These are phyloP conservation scores for Marchantia polymorpha DNA, from an alignment of 225 moss, liverwort and hornwort genomes.

Conservation along the genomic window DNA sequence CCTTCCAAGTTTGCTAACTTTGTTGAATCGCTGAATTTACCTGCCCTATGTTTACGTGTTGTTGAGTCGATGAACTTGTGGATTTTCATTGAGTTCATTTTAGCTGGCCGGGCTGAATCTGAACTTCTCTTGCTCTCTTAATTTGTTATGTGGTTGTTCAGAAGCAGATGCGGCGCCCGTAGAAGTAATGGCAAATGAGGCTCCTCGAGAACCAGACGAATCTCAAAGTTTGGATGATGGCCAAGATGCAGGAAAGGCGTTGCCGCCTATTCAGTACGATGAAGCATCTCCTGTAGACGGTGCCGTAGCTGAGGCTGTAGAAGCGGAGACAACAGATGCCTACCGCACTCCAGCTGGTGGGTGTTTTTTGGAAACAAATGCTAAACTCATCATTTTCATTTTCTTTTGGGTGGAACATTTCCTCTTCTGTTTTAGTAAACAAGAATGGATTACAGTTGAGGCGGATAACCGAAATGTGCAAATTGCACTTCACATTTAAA, in stretches of 20 bases:
- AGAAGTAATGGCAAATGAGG: conserved; percentile 5
- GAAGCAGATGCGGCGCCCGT: conserved; percentile 14
- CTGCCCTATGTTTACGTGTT: background rate
- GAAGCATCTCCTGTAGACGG: conserved; percentile 21
- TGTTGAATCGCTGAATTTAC: background rate
- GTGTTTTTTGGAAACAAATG: background rate
- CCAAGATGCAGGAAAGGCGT: conserved; percentile 10
- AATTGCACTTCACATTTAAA: too few species aligned
- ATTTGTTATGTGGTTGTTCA: background rate
- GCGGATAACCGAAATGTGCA: too few species aligned
- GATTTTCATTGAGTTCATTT: background rate
- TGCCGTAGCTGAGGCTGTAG: background rate
- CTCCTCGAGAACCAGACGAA: conserved; percentile 3
- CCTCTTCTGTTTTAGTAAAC: too few species aligned
- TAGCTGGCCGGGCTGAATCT: background rate
- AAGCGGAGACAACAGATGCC: conserved; percentile 1
- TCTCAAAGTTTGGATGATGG: conserved; percentile 13
- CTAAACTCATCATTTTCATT: too few species aligned
- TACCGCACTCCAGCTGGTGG: background rate
- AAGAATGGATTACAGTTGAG: too few species aligned
- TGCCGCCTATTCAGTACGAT: background rate
- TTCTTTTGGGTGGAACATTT: too few species aligned
- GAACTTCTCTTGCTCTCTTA: background rate
- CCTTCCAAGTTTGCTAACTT: background rate
- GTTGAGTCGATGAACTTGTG: background rate